A percentile compares a stretch with the other conserved stretches of the same genome.
Conservation (phyloP, 2,329 filamentous ascomycete genomes). For the Clonostachys sp. region DNA sequence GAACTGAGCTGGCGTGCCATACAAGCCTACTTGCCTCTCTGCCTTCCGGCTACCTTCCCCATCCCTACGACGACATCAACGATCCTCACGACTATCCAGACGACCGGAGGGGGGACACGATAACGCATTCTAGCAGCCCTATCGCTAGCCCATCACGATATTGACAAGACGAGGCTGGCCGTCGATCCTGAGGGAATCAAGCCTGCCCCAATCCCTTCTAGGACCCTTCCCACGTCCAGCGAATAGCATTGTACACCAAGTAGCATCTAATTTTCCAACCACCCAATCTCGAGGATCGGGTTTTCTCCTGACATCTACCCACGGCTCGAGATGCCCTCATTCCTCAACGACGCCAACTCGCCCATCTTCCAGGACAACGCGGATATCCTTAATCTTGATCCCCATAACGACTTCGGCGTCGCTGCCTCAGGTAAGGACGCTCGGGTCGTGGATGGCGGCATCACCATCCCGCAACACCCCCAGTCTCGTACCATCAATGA, state of each 20-base stretch:
- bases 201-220: too few species aligned
- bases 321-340: constrained; percentile 45
- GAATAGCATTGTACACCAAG: too few species aligned
- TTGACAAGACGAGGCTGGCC: too few species aligned
- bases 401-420: constrained; percentile 28
- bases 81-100: too few species aligned
- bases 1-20: too few species aligned
- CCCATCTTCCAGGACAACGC: constrained; percentile 33
- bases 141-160: too few species aligned
- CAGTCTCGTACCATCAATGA: constrained; percentile 42
- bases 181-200: too few species aligned
- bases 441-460: constrained; percentile 16
- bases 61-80: background rate
- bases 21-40: background rate
- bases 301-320: background rate
- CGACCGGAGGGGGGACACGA: too few species aligned
- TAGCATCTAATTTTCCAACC: constrained; percentile 13
- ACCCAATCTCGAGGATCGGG: constrained; percentile 10
- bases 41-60: background rate
- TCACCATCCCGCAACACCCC: constrained; percentile 27
- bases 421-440: constrained; percentile 17
- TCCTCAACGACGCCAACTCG: constrained; percentile 41
- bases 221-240: too few species aligned
- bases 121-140: too few species aligned
- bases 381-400: constrained; percentile 39